Evolutionary conservation across 805 yeast genomes (phyloP).

Genomic region (Clavispora asparagi): DNA sequence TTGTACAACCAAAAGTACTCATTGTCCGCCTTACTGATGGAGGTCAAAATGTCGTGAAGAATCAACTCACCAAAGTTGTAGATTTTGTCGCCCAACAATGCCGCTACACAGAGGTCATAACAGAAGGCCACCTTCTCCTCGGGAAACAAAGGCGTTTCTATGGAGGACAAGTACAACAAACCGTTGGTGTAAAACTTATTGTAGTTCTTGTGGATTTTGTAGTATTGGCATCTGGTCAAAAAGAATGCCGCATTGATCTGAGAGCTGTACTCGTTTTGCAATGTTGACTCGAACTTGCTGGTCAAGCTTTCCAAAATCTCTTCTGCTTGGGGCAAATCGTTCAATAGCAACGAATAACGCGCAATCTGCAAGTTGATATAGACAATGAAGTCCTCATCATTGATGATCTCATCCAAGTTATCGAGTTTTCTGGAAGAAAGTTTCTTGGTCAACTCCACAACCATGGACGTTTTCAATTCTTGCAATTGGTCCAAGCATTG

Average conservation of each 20-base stretch:
- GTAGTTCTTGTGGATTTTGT: slow-evolving; percentile 71
- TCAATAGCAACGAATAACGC: slow-evolving; percentile 55
- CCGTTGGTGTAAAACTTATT: slow-evolving; percentile 78
- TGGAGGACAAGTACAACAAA: slow-evolving; percentile 75
- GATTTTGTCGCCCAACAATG: slow-evolving; percentile 83
- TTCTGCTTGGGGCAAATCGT: slow-evolving; percentile 52
- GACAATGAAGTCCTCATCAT: slow-evolving; percentile 51
- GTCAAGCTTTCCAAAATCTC: slow-evolving; percentile 61
- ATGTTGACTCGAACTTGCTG: slow-evolving; percentile 45
- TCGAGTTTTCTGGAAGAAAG: slow-evolving; percentile 23
- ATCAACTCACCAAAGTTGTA: slow-evolving; percentile 95
- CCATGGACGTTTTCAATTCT: slow-evolving; percentile 26
- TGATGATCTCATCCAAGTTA: slow-evolving; percentile 27
- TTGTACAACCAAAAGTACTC: slow-evolving; percentile 67
- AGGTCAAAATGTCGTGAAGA: slow-evolving; percentile 74
- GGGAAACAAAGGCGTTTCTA: slow-evolving; percentile 39
- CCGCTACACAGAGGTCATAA: slow-evolving; percentile 77
- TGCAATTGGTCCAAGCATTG: slow-evolving; percentile 33
- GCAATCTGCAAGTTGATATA: slow-evolving; percentile 62
- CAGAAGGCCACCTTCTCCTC: slow-evolving; percentile 42
- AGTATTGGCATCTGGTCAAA: slow-evolving; percentile 70
- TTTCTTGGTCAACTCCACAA: slow-evolving; percentile 20
- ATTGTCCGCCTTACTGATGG: slow-evolving; percentile 39
- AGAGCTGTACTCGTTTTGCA: slow-evolving; percentile 29
- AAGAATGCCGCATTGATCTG: slow-evolving; percentile 80